Conservation (phyloP, 1,139 yeast genomes). For the Tardiomyces blankii region DNA sequence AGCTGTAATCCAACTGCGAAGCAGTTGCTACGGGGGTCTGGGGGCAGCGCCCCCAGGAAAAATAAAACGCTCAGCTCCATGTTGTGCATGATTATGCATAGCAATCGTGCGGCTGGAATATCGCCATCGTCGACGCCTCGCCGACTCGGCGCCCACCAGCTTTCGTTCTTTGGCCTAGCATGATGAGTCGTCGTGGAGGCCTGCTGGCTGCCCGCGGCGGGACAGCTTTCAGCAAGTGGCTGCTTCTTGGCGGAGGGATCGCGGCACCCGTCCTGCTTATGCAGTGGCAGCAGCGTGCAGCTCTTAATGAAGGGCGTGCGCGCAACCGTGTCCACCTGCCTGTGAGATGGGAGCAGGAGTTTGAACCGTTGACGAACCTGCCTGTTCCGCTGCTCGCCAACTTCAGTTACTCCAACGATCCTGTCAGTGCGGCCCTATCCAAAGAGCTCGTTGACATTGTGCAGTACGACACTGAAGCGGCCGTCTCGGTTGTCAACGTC, state of each 20-base stretch:
- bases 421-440: constrained; percentile 50
- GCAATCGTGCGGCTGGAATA: no score
- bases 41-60: no score
- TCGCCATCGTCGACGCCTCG: no score
- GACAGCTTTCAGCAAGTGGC: not conserved
- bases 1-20: no score
- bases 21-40: no score
- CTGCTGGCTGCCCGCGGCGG: not conserved
- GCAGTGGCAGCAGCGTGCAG: not conserved
- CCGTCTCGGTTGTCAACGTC: constrained; percentile 55
- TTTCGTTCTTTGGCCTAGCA: no score
- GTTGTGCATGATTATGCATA: no score
- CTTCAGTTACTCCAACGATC: constrained; percentile 61
- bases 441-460: constrained; percentile 48
- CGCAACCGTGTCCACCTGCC: constrained; percentile 32
- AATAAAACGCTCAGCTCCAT: no score
- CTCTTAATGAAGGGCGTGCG: not conserved
- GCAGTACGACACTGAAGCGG: constrained; percentile 40
- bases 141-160: no score
- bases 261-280: not conserved
- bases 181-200: not conserved
- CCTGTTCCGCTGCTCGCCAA: constrained; percentile 54
- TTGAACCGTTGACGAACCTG: constrained; percentile 42
- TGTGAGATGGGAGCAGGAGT: constrained; percentile 40
- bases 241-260: not conserved